Base-by-base conservation (phyloP, 1,284 basidiomycete species). In the Volvariella volvacea region DNA sequence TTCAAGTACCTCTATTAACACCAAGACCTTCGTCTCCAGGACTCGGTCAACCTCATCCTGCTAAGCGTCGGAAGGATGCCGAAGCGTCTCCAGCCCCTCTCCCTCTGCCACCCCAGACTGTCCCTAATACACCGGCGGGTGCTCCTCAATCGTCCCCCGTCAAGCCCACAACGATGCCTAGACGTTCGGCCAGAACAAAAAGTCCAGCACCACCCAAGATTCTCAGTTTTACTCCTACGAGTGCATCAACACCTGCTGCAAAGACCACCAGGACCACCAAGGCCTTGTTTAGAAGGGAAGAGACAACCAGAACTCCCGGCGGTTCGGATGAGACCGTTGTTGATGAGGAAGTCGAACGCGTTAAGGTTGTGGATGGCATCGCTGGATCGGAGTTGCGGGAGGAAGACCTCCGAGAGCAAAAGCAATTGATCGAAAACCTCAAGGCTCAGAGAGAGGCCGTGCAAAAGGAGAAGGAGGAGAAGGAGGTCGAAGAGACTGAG, bases 341-440 rank as follows among this genome's bases (percentile, higher is more conserved):
- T 1, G 80, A 81, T 15, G 80, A 83, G 38, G 80, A 82, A 22
- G 73, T 71, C n/a, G 65, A 68, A 17, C 53, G 62, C 3, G 59
- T 68, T 17, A 46, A 42, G 33, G 38, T 47, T 15, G 14, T 43
- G 21, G 68, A 69, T 48, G 75, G 78, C 39, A 70, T 82, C 2
- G 74, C 79, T 1, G 76, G 74, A 22, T 70, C 76, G n/a, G 74
- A 80, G 54, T 71, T 84, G 58, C 72, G 73, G 22, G 71, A 78
- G 10, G 67, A 79, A 54, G 87, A 89, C 59, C 68, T 89, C 30
- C 68, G 67, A 22, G 86, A 88, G 60, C 83, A 88, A 64, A 76
- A 74, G 61, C 76, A 76, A 54, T 59, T 89, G 55, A 84, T 88
- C 44, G 73, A 72, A 31, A 69, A 71, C 47, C 60, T 89, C 51